These are phyloP conservation scores for Danielia reshetovae DNA, from an alignment of 805 yeast species.

Conservation along the genomic window DNA sequence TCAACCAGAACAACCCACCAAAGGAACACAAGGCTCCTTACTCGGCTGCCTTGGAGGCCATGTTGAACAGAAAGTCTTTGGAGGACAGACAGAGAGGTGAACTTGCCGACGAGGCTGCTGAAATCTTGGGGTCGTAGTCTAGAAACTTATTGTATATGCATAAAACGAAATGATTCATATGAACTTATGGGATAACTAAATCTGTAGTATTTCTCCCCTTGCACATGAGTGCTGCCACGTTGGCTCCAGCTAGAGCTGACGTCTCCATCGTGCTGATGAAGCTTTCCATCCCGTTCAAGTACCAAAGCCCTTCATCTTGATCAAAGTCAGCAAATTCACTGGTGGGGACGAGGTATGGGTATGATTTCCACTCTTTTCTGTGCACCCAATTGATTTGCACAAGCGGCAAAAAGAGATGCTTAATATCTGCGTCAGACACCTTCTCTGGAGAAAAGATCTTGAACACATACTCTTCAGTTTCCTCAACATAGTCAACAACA, in stretches of 20 bases:
- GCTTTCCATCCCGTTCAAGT: constrained; percentile 42
- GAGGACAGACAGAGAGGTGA: constrained; percentile 38
- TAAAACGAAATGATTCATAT: not conserved
- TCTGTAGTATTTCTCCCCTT: constrained; percentile 15
- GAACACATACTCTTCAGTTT: constrained; percentile 31
- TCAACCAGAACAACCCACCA: constrained; percentile 48
- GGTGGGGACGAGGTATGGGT: constrained; percentile 37
- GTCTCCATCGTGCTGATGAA: constrained; percentile 53
- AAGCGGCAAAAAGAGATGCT: not conserved
- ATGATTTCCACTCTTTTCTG: constrained; percentile 41
- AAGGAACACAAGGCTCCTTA: constrained; percentile 59
- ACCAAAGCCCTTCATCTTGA: constrained; percentile 34
- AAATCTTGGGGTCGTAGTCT: constrained; percentile 20
- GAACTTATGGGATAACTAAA: not conserved
- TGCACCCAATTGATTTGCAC: constrained; percentile 11
- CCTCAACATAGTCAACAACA: constrained; percentile 22
- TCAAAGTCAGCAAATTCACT: constrained; percentile 23
- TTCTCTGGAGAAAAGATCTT: constrained; percentile 36
- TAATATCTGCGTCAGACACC: constrained; percentile 8
- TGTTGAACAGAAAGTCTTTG: constrained; percentile 37
- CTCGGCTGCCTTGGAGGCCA: constrained; percentile 36
- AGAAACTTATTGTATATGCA: not conserved
- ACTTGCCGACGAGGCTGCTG: constrained; percentile 30
- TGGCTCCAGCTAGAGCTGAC: constrained; percentile 45
- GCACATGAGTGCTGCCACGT: constrained; percentile 42